Base-by-base conservation (phyloP, 306 rosid genomes). In the Abrus precatorius region DNA sequence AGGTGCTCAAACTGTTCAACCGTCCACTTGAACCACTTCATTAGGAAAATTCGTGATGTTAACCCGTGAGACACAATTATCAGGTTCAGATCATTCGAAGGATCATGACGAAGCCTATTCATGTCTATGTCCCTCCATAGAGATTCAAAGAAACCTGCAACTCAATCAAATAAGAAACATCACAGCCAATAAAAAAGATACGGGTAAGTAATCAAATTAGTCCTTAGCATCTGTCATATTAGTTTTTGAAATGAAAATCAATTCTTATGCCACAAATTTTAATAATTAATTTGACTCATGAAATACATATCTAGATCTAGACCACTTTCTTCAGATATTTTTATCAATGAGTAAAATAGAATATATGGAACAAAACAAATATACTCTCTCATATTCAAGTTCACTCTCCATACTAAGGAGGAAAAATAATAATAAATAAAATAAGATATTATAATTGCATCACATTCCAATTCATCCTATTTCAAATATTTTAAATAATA, bases 21-120 rank as follows among this genome's bases (percentile, higher is more conserved):
- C 0, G 99, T 91, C 99, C 99, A 95, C 80, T 95, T 93, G 89
- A 95, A 95, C 99, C 99, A 95, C 88, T 95, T 95, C 90, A 90
- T 93, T 45, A 95, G 86, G 81, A 93, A 95, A 74, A 95, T 94
- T 3, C 99, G 89, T 0, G 90, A 85, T 1, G 99, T 85, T 33
- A 95, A 78, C 5, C 99, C 99, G 33, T 95, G 99, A 1, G 98
- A 91, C 36, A 95, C 64, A 28, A 95, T 95, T 77, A 95, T 80
- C n/a, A 95, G 91, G 83, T 93, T 95, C 76, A 95, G 86, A 65
- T 93, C 99, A 2, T 88, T 86, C 52, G 83, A 78, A 62, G 88
- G 89, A 70, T 91, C 84, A 4, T 76, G 88, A 67, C 77, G 94
- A 75, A 89, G 93, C 87, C 99, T 87, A 40, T 93, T 93, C 90